phyloP scores from a whole-genome alignment of 805 yeast species.

The Metschnikowia amazonensis region DNA sequence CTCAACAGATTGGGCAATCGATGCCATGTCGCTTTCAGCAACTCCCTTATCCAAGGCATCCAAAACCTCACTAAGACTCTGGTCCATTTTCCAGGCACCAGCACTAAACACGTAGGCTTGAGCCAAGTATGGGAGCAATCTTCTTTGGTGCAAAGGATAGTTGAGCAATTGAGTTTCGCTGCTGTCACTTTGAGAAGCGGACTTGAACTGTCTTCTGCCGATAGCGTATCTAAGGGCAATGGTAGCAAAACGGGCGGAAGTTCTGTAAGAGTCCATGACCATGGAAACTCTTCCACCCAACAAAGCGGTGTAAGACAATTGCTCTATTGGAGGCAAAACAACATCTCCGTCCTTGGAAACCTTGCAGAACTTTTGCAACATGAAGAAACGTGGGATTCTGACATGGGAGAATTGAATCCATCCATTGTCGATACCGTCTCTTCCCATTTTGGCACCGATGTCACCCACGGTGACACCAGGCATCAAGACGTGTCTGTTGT shows the following conservation, averaged over 20 bases:
- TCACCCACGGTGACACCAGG: conserved; percentile 23
- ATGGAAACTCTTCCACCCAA: conserved; percentile 21
- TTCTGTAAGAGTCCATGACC: conserved; percentile 23
- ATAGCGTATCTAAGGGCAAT: conserved; percentile 22
- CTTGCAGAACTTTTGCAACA: conserved; percentile 21
- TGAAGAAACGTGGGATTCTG: conserved; percentile 20
- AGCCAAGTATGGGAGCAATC: conserved; percentile 21
- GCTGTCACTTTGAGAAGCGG: conserved; percentile 20
- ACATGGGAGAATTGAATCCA: conserved; percentile 23
- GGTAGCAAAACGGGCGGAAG: conserved; percentile 18
- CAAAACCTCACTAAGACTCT: conserved; percentile 11
- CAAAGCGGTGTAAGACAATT: conserved; percentile 20
- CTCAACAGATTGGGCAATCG: conserved; percentile 14
- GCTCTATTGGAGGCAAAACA: conserved; percentile 19
- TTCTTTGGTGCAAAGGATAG: conserved; percentile 21
- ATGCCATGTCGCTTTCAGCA: conserved; percentile 14
- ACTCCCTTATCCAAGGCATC: conserved; percentile 18
- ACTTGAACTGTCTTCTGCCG: conserved; percentile 21
- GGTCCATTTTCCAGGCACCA: conserved; percentile 19
- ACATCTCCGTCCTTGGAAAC: conserved; percentile 20
- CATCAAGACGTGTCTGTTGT: conserved; percentile 18
- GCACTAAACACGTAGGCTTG: conserved; percentile 19
- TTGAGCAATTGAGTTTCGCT: conserved; percentile 22
- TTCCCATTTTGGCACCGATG: conserved; percentile 23
- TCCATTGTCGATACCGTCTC: conserved; percentile 23